phyloP scores from a whole-genome alignment of 2,329 filamentous ascomycete genomes.

The Cercospora sp. region DNA sequence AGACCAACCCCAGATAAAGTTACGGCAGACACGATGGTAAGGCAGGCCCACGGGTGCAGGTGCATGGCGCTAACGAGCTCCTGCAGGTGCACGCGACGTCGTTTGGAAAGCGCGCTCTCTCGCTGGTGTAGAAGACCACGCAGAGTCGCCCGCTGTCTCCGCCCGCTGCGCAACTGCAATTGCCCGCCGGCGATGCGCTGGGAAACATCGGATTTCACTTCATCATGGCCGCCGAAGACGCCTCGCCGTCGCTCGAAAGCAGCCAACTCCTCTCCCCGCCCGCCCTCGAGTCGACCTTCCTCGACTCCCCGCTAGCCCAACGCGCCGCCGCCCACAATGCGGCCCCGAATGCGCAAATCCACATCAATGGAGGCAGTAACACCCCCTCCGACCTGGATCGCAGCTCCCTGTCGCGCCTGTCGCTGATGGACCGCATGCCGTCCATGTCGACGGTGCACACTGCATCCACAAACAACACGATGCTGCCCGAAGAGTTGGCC shows the following conservation, averaged over 20 bases:
- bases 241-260: constrained; percentile 11
- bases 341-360: not conserved
- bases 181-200: not conserved
- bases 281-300: constrained; percentile 7
- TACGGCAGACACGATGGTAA: constrained; percentile 5
- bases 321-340: constrained; percentile 1
- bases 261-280: not conserved
- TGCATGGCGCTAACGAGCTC: not conserved
- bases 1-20: not conserved
- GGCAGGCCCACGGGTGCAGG: not conserved
- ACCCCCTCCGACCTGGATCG: constrained; percentile 3
- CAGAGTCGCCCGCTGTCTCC: not conserved
- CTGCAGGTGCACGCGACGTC: constrained; percentile 5
- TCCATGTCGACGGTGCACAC: constrained; percentile 12
- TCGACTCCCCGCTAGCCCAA: constrained; percentile 1
- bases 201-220: not conserved
- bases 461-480: constrained; percentile 10
- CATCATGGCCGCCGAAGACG: constrained; percentile 6
- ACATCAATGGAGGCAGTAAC: not conserved
- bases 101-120: not conserved
- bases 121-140: constrained; percentile 4
- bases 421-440: constrained; percentile 10
- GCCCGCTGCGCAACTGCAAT: not conserved
- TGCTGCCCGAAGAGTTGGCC: constrained; percentile 13
- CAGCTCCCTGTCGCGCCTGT: constrained; percentile 2